Evolutionary conservation across 805 yeast species (phyloP).

Genomic region (Candida cerambycidarum): DNA sequence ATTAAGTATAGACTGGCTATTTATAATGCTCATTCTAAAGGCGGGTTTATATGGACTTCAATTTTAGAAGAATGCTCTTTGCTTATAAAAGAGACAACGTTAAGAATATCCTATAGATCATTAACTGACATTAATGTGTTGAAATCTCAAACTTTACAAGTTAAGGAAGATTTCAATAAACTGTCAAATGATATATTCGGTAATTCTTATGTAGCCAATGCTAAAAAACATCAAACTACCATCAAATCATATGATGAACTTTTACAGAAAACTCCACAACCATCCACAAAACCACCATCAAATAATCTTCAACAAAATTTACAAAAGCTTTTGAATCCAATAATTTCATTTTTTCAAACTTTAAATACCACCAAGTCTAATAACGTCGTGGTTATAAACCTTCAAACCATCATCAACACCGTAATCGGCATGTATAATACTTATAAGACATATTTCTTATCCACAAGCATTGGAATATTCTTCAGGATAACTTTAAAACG

Average conservation of each 20-base stretch:
- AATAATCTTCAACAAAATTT: not conserved
- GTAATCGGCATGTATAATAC: slow-evolving; percentile 8
- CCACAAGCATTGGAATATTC: slow-evolving; percentile 32
- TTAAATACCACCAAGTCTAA: slow-evolving; percentile 6
- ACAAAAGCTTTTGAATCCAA: slow-evolving; percentile 6
- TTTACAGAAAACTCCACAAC: slow-evolving; percentile 1
- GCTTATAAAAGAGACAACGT: slow-evolving; percentile 50
- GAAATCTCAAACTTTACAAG: slow-evolving; percentile 18
- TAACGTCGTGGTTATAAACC: slow-evolving; percentile 8
- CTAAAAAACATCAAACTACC: slow-evolving; percentile 1
- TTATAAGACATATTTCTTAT: slow-evolving; percentile 26
- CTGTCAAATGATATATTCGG: slow-evolving; percentile 32
- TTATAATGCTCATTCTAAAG: slow-evolving; percentile 49
- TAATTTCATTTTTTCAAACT: slow-evolving; percentile 7
- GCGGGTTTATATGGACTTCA: slow-evolving; percentile 54
- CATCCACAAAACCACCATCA: not conserved
- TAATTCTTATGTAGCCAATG: slow-evolving; percentile 24
- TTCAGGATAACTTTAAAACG: slow-evolving; percentile 41
- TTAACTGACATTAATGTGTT: slow-evolving; percentile 30
- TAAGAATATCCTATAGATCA: slow-evolving; percentile 37
- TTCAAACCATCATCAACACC: slow-evolving; percentile 14
- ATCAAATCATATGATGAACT: slow-evolving; percentile 13
- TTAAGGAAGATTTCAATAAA: slow-evolving; percentile 19
- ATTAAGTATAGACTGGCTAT: slow-evolving; percentile 51
- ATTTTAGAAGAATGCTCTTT: slow-evolving; percentile 60